A percentile compares a stretch with the other conserved stretches of the same genome.
Evolutionary conservation across 768 basidiomycete species (phyloP).

Genomic region (Kwoniella dejecticola): DNA sequence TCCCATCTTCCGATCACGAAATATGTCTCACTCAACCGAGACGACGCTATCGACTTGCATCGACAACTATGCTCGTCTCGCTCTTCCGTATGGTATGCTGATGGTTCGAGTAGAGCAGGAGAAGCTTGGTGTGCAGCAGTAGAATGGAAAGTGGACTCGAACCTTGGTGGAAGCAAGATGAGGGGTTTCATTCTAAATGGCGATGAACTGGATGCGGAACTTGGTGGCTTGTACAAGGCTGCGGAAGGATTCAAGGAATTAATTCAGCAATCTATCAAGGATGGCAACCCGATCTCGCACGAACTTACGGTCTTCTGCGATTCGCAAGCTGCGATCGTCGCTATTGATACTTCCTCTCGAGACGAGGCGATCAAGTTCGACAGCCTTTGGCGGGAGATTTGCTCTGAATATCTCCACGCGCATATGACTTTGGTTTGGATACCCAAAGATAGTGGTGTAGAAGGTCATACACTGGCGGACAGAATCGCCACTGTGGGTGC

Average conservation of each 20-base stretch:
- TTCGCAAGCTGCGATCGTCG: conserved; percentile 52
- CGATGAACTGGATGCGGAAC: conserved; percentile 50
- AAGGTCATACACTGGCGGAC: conserved; percentile 51
- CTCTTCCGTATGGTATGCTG: conserved; percentile 46
- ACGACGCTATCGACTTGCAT: conserved; percentile 45
- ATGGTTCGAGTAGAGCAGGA: conserved; percentile 46
- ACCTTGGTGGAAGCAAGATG: conserved; percentile 46
- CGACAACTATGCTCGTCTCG: conserved; percentile 32
- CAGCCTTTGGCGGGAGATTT: conserved; percentile 45
- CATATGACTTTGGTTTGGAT: conserved; percentile 54
- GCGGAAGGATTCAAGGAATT: conserved; percentile 48
- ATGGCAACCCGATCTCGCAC: conserved; percentile 35
- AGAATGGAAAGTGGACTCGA: conserved; percentile 47
- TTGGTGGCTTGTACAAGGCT: conserved; percentile 52
- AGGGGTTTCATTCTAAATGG: conserved; percentile 44
- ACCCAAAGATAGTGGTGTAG: conserved; percentile 44
- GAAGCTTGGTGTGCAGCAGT: conserved; percentile 54
- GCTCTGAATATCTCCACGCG: conserved; percentile 41
- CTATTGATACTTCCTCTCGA: conserved; percentile 50
- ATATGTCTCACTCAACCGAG: conserved; percentile 38
- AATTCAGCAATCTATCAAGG: conserved; percentile 37
- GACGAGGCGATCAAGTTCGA: conserved; percentile 49
- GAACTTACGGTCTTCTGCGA: conserved; percentile 53
- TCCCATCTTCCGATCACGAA: conserved; percentile 48
- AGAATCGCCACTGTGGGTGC: conserved; percentile 50